Evolutionary conservation across 1,139 yeast genomes (phyloP).

Genomic region (Pichia sp.): DNA sequence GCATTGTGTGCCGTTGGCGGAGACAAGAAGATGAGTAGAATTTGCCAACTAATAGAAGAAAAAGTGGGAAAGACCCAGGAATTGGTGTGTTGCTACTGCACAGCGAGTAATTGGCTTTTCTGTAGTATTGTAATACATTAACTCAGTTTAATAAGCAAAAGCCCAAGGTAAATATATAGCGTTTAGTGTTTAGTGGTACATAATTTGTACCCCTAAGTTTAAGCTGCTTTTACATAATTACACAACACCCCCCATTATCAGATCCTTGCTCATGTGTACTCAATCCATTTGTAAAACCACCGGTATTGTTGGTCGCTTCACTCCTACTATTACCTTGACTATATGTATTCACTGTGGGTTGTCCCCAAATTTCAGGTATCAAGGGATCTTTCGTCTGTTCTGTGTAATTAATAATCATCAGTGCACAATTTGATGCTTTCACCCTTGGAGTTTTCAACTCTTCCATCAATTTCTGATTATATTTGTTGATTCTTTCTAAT

Average conservation of each 20-base stretch:
- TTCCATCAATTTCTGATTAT: constrained; percentile 48
- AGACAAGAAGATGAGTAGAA: too few relatives aligned
- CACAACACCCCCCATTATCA: constrained; percentile 34
- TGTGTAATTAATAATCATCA: constrained; percentile 38
- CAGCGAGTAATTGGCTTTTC: too few relatives aligned
- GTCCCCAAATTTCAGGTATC: constrained; percentile 40
- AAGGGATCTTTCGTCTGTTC: constrained; percentile 43
- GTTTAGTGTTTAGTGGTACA: too few relatives aligned
- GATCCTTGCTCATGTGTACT: neutral
- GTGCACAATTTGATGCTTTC: constrained; percentile 62
- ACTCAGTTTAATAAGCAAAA: too few relatives aligned
- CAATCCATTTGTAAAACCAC: neutral
- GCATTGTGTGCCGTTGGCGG: too few relatives aligned
- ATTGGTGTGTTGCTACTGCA: too few relatives aligned
- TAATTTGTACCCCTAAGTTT: too few relatives aligned
- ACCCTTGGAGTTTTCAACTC: constrained; percentile 54
- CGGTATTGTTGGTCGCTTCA: neutral
- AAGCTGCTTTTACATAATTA: constrained; percentile 34
- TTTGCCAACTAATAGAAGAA: too few relatives aligned
- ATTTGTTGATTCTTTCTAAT: constrained; percentile 56
- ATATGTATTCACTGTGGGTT: constrained; percentile 32
- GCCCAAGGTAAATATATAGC: too few relatives aligned
- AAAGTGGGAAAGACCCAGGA: too few relatives aligned
- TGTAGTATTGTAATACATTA: too few relatives aligned
- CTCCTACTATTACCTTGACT: constrained; percentile 26